phyloP scores from a whole-genome alignment of 139 green algal genomes.

The Chlamydomonas sphaeroides region DNA sequence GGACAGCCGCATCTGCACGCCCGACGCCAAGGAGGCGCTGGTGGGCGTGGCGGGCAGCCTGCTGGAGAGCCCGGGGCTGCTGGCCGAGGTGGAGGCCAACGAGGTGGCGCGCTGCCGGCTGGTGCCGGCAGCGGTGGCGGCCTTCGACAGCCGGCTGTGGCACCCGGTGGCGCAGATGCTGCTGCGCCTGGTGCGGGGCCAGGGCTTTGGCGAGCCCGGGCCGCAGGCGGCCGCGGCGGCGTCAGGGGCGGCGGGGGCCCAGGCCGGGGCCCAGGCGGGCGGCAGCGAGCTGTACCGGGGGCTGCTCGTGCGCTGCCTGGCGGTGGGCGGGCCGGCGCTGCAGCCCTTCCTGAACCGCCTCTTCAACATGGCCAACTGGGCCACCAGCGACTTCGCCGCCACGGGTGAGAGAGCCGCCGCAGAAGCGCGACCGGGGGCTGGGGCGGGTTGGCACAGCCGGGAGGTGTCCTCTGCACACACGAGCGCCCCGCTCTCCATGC shows the following conservation, averaged over 20 bases:
- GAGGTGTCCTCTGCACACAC: too few relatives aligned
- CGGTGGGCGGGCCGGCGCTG: conserved; percentile 33
- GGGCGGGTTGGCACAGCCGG: too few relatives aligned
- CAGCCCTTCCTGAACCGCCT: conserved; percentile 84
- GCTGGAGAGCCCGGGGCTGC: conserved; percentile 46
- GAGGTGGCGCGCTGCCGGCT: conserved; percentile 52
- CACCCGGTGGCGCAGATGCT: conserved; percentile 68
- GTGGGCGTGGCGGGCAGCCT: conserved; percentile 25
- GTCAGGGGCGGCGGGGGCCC: not conserved
- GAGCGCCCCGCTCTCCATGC: not conserved
- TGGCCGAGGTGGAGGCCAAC: conserved; percentile 69
- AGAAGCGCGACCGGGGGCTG: not conserved
- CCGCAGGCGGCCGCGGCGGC: too few relatives aligned
- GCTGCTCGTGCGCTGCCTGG: not conserved
- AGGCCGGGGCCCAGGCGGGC: not conserved
- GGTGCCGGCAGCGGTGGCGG: conserved; percentile 63
- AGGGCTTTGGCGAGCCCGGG: conserved; percentile 37
- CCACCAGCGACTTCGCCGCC: conserved; percentile 83
- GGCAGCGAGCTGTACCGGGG: conserved; percentile 13
- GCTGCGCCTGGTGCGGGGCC: conserved; percentile 50
- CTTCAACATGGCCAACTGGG: conserved; percentile 89
- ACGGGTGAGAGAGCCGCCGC: conserved; percentile 41
- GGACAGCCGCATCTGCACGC: conserved; percentile 47
- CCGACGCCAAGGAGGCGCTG: conserved; percentile 55
- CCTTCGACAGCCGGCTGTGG: conserved; percentile 83